Conservation (phyloP, 2,329 filamentous ascomycete species). For the Leptographium radiaticola region DNA sequence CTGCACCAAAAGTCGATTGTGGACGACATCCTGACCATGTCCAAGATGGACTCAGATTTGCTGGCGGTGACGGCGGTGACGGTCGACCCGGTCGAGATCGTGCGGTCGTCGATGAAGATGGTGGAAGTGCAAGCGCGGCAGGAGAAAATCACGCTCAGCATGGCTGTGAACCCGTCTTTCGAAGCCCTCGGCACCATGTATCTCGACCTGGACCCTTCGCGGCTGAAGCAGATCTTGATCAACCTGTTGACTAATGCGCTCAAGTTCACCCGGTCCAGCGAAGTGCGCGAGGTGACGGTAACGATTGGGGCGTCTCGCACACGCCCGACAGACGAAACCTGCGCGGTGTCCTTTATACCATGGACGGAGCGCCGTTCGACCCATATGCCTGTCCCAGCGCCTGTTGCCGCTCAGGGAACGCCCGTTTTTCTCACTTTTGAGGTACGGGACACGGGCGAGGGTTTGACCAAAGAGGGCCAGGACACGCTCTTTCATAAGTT, state of each 20-base stretch:
- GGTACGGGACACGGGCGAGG: conserved; percentile 66
- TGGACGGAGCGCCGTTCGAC: conserved; percentile 19
- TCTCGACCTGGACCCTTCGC: conserved; percentile 57
- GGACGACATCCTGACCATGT: conserved; percentile 62
- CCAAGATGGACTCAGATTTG: conserved; percentile 64
- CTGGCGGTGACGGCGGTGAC: conserved; percentile 59
- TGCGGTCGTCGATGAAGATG: conserved; percentile 60
- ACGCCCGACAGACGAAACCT: conserved; percentile 25
- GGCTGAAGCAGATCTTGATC: conserved; percentile 66
- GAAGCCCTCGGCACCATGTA: conserved; percentile 43
- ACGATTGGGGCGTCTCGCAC: conserved; percentile 29
- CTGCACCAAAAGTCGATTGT: conserved; percentile 71
- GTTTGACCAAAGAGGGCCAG: conserved; percentile 57
- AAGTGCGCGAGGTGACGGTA: conserved; percentile 40
- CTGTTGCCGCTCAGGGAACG: conserved; percentile 19
- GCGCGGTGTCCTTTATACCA: conserved; percentile 48
- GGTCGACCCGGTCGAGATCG: conserved; percentile 52
- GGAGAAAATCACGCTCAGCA: conserved; percentile 52
- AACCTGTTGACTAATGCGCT: conserved; percentile 72
- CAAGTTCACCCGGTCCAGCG: conserved; percentile 61
- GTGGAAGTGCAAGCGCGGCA: conserved; percentile 63
- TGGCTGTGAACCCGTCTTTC: conserved; percentile 51
- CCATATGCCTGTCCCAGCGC: too few relatives aligned
- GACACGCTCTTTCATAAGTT: conserved; percentile 67
- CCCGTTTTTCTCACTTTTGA: conserved; percentile 56